Conservation (phyloP, 2,329 filamentous ascomycete genomes). For the Neopestalotiopsis sp. region DNA sequence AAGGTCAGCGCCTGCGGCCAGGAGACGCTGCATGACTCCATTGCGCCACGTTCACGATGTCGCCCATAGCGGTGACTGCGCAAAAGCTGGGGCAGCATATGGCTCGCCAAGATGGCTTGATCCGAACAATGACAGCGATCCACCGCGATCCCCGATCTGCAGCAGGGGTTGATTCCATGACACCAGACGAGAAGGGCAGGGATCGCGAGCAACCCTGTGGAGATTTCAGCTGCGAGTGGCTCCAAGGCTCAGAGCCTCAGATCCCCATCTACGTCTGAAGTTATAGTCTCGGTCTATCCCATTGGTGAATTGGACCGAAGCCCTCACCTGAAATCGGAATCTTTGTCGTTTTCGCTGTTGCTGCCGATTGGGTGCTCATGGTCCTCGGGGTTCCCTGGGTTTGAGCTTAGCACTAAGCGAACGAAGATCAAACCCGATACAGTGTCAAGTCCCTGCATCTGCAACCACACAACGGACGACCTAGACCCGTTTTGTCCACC, state of each 20-base stretch:
- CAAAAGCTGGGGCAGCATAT: background rate
- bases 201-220: constrained; percentile 4
- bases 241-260: background rate
- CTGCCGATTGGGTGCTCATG: constrained; percentile 5
- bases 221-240: background rate
- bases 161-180: background rate
- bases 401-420: constrained; percentile 12
- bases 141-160: background rate
- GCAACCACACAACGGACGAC: constrained; percentile 1
- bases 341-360: background rate
- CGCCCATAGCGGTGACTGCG: background rate
- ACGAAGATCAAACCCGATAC: constrained; percentile 9
- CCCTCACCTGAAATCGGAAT: background rate
- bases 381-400: background rate
- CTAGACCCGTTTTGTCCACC: background rate
- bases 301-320: background rate
- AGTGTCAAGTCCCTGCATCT: constrained; percentile 4
- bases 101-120: background rate
- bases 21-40: background rate
- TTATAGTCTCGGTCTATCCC: background rate
- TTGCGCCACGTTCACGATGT: constrained; percentile 1
- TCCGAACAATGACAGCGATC: background rate
- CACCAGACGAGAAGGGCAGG: background rate
- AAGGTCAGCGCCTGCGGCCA: background rate
- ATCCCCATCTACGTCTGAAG: background rate